Evolutionary conservation across 164 flowering plant species (phyloP).

Genomic region (Pachysandra terminalis): DNA sequence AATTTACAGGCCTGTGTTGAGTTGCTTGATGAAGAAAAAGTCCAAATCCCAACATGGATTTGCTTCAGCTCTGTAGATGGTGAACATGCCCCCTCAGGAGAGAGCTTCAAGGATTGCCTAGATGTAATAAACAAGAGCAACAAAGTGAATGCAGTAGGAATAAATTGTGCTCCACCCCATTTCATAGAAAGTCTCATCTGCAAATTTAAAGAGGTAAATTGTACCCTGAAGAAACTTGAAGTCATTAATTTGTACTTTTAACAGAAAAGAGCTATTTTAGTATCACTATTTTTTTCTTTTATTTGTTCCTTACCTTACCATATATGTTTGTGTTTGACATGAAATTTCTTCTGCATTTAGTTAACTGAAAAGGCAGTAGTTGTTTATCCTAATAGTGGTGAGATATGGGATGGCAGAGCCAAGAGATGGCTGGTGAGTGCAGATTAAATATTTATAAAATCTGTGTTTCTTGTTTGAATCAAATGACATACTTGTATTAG

Average conservation of each 20-base stretch:
- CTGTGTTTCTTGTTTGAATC: too few species aligned
- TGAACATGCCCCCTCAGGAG: conserved; percentile 74
- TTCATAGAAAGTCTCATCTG: conserved; percentile 57
- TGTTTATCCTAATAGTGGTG: conserved; percentile 91
- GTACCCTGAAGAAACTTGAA: neutral
- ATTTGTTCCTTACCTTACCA: too few species aligned
- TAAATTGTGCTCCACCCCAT: conserved; percentile 86
- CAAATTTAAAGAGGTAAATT: conserved; percentile 56
- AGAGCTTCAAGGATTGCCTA: conserved; percentile 69
- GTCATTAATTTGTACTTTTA: too few species aligned
- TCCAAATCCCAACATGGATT: conserved; percentile 77
- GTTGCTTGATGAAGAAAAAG: conserved; percentile 73
- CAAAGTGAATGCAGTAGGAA: conserved; percentile 65
- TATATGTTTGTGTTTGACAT: too few species aligned
- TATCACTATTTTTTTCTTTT: too few species aligned
- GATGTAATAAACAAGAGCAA: conserved; percentile 49
- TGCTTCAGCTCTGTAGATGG: conserved; percentile 89
- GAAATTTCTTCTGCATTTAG: conserved; percentile 28
- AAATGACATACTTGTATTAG: too few species aligned
- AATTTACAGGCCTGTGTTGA: conserved; percentile 64
- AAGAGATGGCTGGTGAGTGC: conserved; percentile 86
- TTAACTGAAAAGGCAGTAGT: conserved; percentile 54
- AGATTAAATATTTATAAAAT: neutral
- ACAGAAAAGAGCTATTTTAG: too few species aligned
- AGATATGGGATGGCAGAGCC: conserved; percentile 77